Evolutionary conservation across 75 land plant genomes (phyloP), one percentile per base, ranked within the genome.

Genomic region (Cupressus sempervirens): DNA sequence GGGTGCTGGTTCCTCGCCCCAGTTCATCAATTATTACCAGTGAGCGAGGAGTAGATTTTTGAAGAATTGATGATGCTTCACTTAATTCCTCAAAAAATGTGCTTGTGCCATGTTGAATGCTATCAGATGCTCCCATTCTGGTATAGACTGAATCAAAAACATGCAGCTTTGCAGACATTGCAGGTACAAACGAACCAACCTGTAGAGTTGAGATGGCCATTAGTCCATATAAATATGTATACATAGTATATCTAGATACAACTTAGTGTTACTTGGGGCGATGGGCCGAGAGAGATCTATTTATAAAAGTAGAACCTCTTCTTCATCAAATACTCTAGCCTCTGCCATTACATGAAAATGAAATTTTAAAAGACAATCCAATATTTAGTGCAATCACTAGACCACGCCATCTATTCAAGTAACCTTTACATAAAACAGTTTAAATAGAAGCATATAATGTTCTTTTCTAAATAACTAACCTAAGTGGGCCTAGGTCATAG

Each of bases 101-200:
- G 84, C 99, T 98, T 58, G 92, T 88, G 77, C 99, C 98, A 84
- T 91, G 92, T 54, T 98, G 98, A 81, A 98, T 94, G 84, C 88
- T 93, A 83, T 98, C 99, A 46, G 98, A 94, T 84, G 98, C 95
- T 48, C 99, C 99, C 98, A 96, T 98, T 84, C 99, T 89, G 20
- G 99, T 96, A 82, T 88, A 89, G 53, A 98, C 89, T 82, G 93
- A 90, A 86, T 98, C 98, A n/a, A 96, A 83, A n/a, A 95, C 98
- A 90, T 93, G 97, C 82, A 98, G 84, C 85, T 90, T 94, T 38
- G 96, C 98, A 40, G 93, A 92, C 41, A 88, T 77, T 76, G 99
- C 99, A 65, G 99, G 99, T 85, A 98, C 98, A 89, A 93, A 98
- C n/a, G 96, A 98, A 89, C 99, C 99, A 90, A 98, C 93, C 99